Evolutionary conservation across 768 basidiomycete species (phyloP), one percentile per base, ranked within the genome.

Genomic region (Panellus pusillus): DNA sequence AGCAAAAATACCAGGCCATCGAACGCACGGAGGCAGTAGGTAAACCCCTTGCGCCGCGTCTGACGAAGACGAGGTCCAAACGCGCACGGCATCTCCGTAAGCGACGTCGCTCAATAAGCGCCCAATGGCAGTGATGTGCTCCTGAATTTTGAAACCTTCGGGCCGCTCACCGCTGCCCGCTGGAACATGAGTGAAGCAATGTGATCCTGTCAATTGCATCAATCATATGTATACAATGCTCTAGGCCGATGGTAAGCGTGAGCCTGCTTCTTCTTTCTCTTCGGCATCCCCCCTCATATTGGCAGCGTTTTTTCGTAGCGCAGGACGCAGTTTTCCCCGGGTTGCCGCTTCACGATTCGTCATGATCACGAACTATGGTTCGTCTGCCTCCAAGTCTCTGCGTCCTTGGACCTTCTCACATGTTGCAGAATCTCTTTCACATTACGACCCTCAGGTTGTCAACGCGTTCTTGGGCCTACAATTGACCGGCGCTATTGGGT

Each of bases 401-500:
- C 14, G 14, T 15, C 24, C 6, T n/a, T n/a, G n/a, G n/a, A n/a
- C n/a, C n/a, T 8, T 6, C 20, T 9, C 19, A 37, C 40, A 29
- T 35, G n/a, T 11, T 37, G 14, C 17, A 52, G 47, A 49, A 36
- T 47, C 47, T 4, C 19, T 20, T 20, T 12, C 44, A 0, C 44
- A 51, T 31, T 17, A 50, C 27, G 17, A 45, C 27, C 12, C 35
- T 29, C 54, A 50, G 28, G 47, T 64, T 47, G 62, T 68, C 18
- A 42, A 56, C 17, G 66, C 68, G 36, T 72, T 72, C 51, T 58
- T 67, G 37, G 58, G 56, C 15, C 52, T 71, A 12, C 69, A 70
- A 35, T 60, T 71, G 42, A 55, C 59, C 9, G 68, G 67, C 17
- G 64, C 52, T 29, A 47, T 59, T 4, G 65, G 66, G 8, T 43